Conservation (phyloP, 2,329 filamentous ascomycete genomes). For the Neocucurbitaria cava region DNA sequence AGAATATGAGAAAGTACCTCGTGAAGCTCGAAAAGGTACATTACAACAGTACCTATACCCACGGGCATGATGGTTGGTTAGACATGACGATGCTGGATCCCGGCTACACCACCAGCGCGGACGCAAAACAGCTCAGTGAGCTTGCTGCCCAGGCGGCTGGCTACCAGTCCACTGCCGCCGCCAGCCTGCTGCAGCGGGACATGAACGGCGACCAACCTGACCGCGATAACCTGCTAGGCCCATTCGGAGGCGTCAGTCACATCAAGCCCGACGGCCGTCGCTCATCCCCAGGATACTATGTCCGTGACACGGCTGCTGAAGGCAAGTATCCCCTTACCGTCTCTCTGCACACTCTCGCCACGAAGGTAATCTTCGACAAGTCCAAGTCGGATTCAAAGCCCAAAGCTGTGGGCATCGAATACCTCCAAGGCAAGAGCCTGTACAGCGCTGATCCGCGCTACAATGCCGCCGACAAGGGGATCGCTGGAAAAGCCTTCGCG, state of each 20-base stretch:
- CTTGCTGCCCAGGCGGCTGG: slow-evolving; percentile 25
- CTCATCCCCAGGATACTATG: slow-evolving; percentile 48
- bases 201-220: slow-evolving; percentile 28
- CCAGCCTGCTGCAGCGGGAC: slow-evolving; percentile 21
- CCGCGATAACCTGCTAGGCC: slow-evolving; percentile 24
- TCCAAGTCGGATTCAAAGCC: slow-evolving; percentile 34
- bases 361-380: slow-evolving; percentile 51
- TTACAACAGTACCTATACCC: slow-evolving; percentile 31
- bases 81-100: slow-evolving; percentile 35
- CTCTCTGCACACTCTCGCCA: slow-evolving; percentile 51
- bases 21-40: slow-evolving; percentile 32
- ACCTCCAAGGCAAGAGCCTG: slow-evolving; percentile 49
- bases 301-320: slow-evolving; percentile 56
- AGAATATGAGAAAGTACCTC: slow-evolving; percentile 66
- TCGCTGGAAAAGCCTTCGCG: slow-evolving; percentile 50
- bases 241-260: slow-evolving; percentile 37
- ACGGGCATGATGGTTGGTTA: slow-evolving; percentile 33
- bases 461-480: slow-evolving; percentile 23
- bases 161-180: slow-evolving; percentile 12
- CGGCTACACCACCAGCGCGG: slow-evolving; percentile 24
- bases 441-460: slow-evolving; percentile 55
- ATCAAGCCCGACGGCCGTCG: slow-evolving; percentile 28
- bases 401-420: slow-evolving; percentile 55
- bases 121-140: slow-evolving; percentile 20
- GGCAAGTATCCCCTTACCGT: slow-evolving; percentile 40